These are phyloP conservation scores for Trametes sp. DNA, from an alignment of 1,284 basidiomycete species.

Conservation along the genomic window DNA sequence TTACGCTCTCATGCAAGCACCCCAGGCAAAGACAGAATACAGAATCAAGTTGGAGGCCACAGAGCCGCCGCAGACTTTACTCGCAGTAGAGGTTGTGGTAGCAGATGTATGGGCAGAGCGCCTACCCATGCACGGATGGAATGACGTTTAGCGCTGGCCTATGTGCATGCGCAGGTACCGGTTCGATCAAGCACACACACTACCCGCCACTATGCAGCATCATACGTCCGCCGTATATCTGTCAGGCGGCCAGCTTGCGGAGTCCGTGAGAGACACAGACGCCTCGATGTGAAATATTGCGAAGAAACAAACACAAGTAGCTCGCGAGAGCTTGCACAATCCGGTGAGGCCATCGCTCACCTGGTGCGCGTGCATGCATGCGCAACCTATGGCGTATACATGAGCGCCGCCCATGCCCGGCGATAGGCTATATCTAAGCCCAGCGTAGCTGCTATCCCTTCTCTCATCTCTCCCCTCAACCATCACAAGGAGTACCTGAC, in stretches of 20 bases:
- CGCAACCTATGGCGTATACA: conserved; percentile 13
- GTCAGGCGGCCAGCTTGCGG: not conserved
- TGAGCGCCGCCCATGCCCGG: conserved; percentile 13
- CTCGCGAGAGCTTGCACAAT: conserved; percentile 15
- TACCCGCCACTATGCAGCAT: no score
- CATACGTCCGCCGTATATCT: no score
- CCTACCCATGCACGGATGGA: not conserved
- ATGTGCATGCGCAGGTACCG: no score
- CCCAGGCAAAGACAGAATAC: no score
- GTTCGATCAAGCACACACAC: no score
- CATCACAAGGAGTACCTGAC: not conserved
- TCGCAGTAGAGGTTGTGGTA: no score
- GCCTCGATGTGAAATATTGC: not conserved
- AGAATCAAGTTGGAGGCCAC: not conserved
- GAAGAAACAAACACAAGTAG: not conserved
- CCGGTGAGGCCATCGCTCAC: not conserved
- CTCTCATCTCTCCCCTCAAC: conserved; percentile 6
- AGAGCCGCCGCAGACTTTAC: no score
- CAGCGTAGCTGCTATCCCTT: no score
- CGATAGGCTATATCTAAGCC: conserved; percentile 15
- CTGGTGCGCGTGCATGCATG: not conserved
- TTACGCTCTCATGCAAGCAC: not conserved
- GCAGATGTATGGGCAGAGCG: not conserved
- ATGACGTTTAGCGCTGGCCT: not conserved
- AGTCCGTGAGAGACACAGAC: not conserved